phyloP scores from a whole-genome alignment of 23 red algal species.

The Gracilaria domingensis region DNA sequence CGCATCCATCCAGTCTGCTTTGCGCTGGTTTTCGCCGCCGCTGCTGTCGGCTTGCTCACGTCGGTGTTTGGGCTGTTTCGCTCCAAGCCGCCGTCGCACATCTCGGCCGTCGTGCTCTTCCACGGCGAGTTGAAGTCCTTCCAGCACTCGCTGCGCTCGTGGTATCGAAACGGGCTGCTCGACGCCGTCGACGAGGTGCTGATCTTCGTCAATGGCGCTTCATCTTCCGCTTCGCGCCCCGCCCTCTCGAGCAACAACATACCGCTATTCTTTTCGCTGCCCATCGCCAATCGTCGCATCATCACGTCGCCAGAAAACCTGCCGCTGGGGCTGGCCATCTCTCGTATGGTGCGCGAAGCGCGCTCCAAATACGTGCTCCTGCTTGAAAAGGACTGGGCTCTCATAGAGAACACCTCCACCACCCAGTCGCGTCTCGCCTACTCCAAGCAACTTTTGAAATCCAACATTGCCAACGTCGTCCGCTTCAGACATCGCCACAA shows the following conservation, averaged over 20 bases:
- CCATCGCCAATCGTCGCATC: slow-evolving; percentile 16
- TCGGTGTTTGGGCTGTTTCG: neutral
- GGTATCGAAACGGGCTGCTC: slow-evolving; percentile 47
- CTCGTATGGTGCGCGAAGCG: slow-evolving; percentile 38
- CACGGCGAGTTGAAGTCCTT: slow-evolving; percentile 56
- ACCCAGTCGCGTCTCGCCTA: slow-evolving; percentile 8
- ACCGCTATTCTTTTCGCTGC: slow-evolving; percentile 26
- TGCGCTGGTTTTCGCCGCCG: neutral
- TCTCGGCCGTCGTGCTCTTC: slow-evolving; percentile 58
- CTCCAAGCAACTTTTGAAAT: slow-evolving; percentile 39
- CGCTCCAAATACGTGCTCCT: slow-evolving; percentile 42
- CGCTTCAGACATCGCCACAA: slow-evolving; percentile 65
- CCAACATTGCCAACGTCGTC: slow-evolving; percentile 43
- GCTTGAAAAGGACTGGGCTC: slow-evolving; percentile 72
- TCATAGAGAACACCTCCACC: slow-evolving; percentile 26
- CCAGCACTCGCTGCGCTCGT: neutral
- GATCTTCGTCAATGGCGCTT: slow-evolving; percentile 51
- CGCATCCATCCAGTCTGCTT: neutral
- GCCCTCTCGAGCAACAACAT: neutral
- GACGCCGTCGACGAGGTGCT: slow-evolving; percentile 46
- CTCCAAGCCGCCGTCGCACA: neutral
- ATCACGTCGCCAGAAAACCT: slow-evolving; percentile 36
- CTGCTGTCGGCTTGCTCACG: neutral
- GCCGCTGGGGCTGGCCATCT: slow-evolving; percentile 64
- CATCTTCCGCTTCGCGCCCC: neutral